A percentile compares a stretch with the other conserved stretches of the same genome.
Conservation (phyloP, 192 early-diverging fungal genomes). For the Podila clonocystis region DNA sequence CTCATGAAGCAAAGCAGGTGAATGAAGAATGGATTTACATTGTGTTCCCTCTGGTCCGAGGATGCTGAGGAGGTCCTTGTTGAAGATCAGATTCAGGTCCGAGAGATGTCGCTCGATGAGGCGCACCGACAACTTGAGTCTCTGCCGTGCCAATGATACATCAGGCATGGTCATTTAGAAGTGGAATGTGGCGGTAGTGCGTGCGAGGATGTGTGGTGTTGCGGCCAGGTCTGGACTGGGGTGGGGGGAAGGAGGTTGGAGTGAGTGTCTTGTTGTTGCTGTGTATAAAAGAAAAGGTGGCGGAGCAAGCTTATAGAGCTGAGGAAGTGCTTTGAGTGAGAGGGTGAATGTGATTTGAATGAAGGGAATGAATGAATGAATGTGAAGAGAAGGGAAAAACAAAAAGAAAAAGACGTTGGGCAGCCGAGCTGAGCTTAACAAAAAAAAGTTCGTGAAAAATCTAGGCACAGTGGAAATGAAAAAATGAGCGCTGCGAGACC, state of each 20-base stretch:
- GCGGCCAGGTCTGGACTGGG: not conserved
- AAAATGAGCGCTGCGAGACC: no score
- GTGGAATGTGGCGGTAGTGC: not conserved
- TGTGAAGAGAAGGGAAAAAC: not conserved
- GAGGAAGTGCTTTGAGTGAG: not conserved
- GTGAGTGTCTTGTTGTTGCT: no score
- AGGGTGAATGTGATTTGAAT: not conserved
- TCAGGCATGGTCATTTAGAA: slow-evolving; percentile 14
- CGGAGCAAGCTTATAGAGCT: no score
- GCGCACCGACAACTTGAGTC: slow-evolving; percentile 28
- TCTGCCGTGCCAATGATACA: slow-evolving; percentile 18
- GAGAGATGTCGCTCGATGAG: slow-evolving; percentile 39
- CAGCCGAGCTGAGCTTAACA: not conserved
- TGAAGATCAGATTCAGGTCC: slow-evolving; percentile 42
- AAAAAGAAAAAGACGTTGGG: not conserved
- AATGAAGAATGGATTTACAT: slow-evolving; percentile 7
- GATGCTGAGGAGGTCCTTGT: slow-evolving; percentile 17
- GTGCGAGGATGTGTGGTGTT: not conserved
- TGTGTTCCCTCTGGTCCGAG: slow-evolving; percentile 30
- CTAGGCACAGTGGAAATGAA: not conserved
- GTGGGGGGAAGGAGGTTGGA: no score
- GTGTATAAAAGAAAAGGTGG: no score
- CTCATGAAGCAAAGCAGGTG: not conserved
- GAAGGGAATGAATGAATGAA: not conserved
- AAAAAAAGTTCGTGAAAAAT: not conserved